phyloP scores from a whole-genome alignment of 116 monocot species.

The Posidonia oceanica region DNA sequence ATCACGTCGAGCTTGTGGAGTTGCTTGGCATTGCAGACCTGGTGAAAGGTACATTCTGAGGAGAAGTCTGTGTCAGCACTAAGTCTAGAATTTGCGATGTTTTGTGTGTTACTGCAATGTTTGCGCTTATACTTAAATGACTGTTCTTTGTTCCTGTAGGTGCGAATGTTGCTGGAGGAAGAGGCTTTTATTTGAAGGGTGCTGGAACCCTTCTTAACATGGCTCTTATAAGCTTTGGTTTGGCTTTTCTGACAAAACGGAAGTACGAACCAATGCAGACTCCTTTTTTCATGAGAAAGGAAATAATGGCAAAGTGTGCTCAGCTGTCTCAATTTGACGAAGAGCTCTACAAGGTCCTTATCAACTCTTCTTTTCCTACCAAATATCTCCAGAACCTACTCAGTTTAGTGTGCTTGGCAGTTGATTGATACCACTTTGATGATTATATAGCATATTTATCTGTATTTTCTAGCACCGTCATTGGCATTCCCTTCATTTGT shows the following conservation, averaged over 20 bases:
- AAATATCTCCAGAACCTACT: too few species aligned
- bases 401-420: too few species aligned
- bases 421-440: too few species aligned
- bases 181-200: conserved; percentile 89
- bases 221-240: conserved; percentile 67
- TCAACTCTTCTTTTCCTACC: background rate
- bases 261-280: conserved; percentile 72
- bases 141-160: conserved; percentile 22
- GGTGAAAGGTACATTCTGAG: conserved; percentile 41
- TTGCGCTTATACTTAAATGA: too few species aligned
- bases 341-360: conserved; percentile 80
- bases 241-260: conserved; percentile 57
- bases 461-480: too few species aligned
- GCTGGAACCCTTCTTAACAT: conserved; percentile 67
- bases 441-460: too few species aligned
- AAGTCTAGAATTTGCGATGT: too few species aligned
- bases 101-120: too few species aligned
- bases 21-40: conserved; percentile 74
- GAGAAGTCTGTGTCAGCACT: background rate
- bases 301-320: conserved; percentile 92
- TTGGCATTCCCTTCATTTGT: too few species aligned
- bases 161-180: conserved; percentile 87
- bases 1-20: conserved; percentile 84
- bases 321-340: conserved; percentile 97
- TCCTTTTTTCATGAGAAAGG: conserved; percentile 99